Evolutionary conservation across 495 filamentous ascomycete genomes (phyloP), one percentile per base, ranked within the genome.

Genomic region (Neurospora sp.): DNA sequence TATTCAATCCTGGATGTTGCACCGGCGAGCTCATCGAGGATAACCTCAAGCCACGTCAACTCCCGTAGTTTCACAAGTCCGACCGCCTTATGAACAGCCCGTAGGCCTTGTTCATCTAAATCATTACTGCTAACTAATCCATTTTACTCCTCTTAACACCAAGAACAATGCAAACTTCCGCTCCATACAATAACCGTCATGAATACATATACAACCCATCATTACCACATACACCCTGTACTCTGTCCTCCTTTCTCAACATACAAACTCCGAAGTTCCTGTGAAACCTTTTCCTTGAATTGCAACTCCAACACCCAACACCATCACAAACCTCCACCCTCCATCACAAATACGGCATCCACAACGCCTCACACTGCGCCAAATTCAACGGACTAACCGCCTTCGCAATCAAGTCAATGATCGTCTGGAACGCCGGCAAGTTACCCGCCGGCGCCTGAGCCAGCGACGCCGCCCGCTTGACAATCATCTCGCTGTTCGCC

Each of bases 371-470:
- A 73, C 90, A 92, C 78, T 90, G 86, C 31, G 91, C 90, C 81
- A 99, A 80, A 80, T 93, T 91, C 85, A 91, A 88, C 23, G 95
- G 95, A 81, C 97, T 95, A 27, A 94, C 93, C 12, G 94, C 93
- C 83, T 88, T 89, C 16, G 90, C 90, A 73, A 99, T 91, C 77
- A 94, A 80, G 84, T 99, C 96, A 76, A 98, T 93, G 40, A 97
- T 93, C 37, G 93, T 98, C 85, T 99, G 96, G 79, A 96, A 97
- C 49, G 94, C 96, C 40, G 96, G 96, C 77, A 98, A 84, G 75
- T 91, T 91, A 81, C 82, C 84, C 38, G 78, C 82, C 5, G 90
- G 89, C 41, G 85, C 82, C 78, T 88, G 87, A 23, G 95, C 94
- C 46, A 98, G 85, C 78, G 90, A 92, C 69, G 94, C 86, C 40